Conservation (phyloP, 306 rosid genomes). For the Lathyrus sativus region DNA sequence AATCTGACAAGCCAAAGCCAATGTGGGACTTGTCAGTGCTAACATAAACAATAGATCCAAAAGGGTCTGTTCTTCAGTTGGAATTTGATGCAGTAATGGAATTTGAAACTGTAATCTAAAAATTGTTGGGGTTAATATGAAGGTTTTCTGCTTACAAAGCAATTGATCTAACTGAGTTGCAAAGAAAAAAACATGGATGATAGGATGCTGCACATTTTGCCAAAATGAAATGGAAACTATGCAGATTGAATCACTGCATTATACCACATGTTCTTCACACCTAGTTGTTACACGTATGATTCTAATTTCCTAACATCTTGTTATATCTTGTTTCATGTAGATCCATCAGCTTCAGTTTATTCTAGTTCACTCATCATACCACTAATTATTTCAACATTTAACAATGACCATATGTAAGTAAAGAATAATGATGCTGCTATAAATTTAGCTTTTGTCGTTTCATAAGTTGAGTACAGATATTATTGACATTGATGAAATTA, state of each 20-base stretch:
- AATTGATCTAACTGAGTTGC: background rate
- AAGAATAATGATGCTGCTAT: background rate
- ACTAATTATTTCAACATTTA: background rate
- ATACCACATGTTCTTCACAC: background rate
- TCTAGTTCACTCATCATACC: background rate
- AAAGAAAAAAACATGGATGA: background rate
- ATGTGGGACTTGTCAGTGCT: background rate
- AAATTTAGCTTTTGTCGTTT: background rate
- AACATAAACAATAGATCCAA: background rate
- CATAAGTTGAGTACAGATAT: background rate
- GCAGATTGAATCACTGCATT: background rate
- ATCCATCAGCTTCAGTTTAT: background rate
- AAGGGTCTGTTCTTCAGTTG: background rate
- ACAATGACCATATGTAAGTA: no score
- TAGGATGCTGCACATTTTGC: background rate
- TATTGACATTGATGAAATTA: background rate
- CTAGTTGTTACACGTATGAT: no score
- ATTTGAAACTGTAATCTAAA: background rate
- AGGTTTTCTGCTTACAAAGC: background rate
- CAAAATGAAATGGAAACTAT: background rate
- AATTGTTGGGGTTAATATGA: background rate
- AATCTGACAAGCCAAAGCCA: conserved; percentile 1
- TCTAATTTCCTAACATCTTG: no score
- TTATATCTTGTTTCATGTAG: no score
- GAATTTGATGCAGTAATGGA: background rate